Percentiles rank a stretch among this genome's conserved stretches.
Evolutionary conservation across 495 filamentous ascomycete species (phyloP).

Genomic region (Daldinia grandis): DNA sequence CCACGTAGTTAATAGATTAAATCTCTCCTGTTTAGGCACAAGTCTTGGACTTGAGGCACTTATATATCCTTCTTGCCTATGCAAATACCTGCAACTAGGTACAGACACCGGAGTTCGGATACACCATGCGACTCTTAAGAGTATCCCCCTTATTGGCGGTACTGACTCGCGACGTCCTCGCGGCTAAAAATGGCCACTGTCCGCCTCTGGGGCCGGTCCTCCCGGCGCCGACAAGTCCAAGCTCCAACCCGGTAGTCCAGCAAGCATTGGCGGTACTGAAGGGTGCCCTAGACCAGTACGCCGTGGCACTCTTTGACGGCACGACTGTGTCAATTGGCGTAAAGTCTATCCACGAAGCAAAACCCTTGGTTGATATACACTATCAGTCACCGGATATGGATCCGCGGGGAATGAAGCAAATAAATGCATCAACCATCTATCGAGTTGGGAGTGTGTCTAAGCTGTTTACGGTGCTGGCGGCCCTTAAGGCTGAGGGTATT

Average conservation of each 20-base stretch:
- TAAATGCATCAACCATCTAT: conserved; percentile 55
- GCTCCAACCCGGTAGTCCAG: conserved; percentile 19
- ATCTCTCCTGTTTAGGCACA: too few relatives aligned
- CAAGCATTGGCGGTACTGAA: conserved; percentile 7
- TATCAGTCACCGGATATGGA: conserved; percentile 24
- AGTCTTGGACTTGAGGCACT: too few relatives aligned
- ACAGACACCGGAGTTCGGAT: not conserved
- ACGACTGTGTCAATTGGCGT: conserved; percentile 26
- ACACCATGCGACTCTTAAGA: not conserved
- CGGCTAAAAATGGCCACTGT: conserved; percentile 21
- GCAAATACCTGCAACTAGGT: not conserved
- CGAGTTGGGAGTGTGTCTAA: conserved; percentile 58
- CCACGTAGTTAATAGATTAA: not conserved
- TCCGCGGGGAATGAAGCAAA: conserved; percentile 39
- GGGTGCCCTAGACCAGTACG: not conserved
- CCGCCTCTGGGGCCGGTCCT: conserved; percentile 28
- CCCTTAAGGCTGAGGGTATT: conserved; percentile 45
- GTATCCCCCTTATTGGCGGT: not conserved
- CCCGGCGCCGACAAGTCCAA: conserved; percentile 22
- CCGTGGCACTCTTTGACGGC: conserved; percentile 11
- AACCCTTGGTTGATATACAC: conserved; percentile 14
- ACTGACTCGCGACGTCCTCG: conserved; percentile 6
- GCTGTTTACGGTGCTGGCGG: conserved; percentile 51
- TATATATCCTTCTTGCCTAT: not conserved
- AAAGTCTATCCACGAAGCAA: conserved; percentile 26